These are phyloP conservation scores for Torrubiella hemipterigena DNA, from an alignment of 2,329 filamentous ascomycete species.

Conservation along the genomic window DNA sequence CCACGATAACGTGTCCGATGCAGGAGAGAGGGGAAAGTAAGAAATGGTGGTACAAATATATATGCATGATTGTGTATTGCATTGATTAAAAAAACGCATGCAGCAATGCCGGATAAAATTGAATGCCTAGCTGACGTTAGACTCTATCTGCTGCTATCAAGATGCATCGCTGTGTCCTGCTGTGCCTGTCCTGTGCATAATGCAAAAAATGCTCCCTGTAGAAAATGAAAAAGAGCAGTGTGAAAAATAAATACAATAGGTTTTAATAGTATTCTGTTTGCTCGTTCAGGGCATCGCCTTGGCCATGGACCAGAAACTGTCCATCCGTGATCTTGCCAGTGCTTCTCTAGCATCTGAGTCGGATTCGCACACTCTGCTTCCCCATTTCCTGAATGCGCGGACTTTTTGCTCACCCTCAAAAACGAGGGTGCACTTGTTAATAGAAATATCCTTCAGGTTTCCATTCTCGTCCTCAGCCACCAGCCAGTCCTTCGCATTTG, in stretches of 20 bases:
- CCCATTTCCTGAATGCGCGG: conserved; percentile 76
- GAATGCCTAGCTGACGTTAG: no score
- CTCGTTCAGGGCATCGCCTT: conserved; percentile 37
- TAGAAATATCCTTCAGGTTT: conserved; percentile 65
- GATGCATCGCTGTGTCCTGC: no score
- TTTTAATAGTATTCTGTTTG: background rate
- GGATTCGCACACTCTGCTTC: conserved; percentile 82
- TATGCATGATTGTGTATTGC: no score
- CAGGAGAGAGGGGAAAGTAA: no score
- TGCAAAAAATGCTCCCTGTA: no score
- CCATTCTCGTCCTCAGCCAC: conserved; percentile 68
- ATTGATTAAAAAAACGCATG: no score
- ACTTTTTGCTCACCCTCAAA: conserved; percentile 86
- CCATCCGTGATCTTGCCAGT: conserved; percentile 72
- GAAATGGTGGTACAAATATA: no score
- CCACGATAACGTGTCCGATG: no score
- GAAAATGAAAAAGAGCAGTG: no score
- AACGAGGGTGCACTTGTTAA: conserved; percentile 71
- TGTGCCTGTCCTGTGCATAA: no score
- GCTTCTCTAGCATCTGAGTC: conserved; percentile 79
- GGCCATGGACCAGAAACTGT: conserved; percentile 87
- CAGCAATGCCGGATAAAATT: conserved; percentile 10
- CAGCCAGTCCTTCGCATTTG: conserved; percentile 61
- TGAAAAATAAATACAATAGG: background rate
- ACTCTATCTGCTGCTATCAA: no score